Evolutionary conservation across 2,329 filamentous ascomycete genomes (phyloP), one percentile per base, ranked within the genome.

Genomic region (Fusarium luffae): DNA sequence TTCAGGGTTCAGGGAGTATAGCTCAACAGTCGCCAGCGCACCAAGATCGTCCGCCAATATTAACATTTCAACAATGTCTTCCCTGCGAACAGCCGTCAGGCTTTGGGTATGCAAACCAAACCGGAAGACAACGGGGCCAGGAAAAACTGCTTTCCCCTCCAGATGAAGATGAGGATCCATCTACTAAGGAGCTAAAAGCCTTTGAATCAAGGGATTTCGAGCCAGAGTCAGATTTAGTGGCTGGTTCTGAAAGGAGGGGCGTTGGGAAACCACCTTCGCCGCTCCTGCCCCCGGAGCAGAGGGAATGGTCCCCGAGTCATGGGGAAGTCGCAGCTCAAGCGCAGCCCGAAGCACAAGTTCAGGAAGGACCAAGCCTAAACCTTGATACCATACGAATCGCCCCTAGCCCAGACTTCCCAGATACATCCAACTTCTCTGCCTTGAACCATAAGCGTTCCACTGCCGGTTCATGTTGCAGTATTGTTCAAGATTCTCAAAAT

Each of bases 1-100:
- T 41, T 14, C 61, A 57, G 44, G 43, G 48, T 49, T n/a, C 54
- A 27, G 47, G n/a, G 54, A 56, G n/a, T 25, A 28, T 42, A 27
- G 21, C 37, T 34, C 46, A 55, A 28, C 51, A n/a, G 11, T 40
- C 19, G 47, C n/a, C 25, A 32, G 19, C 30, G 9, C 41, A 47
- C 16, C 43, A 43, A 41, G 23, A 34, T 44, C 25, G n/a, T 43
- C 13, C 40, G 30, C 32, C 44, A 37, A 23, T 16, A 43, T 63
- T 51, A 59, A 48, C 37, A 30, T 23, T 37, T 30, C 61, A 41
- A 46, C 27, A 32, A 19, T 19, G 27, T 27, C 23, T 40, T 40
- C 32, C 23, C 43, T 34, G 50, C 48, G 55, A 34, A 41, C 49
- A 37, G n/a, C 14, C 13, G 13, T 16, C 5, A 10, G 49, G 23